Base-by-base conservation (phyloP, 371 early-diverging fungal genomes). In the Lichtheimia corymbifera region DNA sequence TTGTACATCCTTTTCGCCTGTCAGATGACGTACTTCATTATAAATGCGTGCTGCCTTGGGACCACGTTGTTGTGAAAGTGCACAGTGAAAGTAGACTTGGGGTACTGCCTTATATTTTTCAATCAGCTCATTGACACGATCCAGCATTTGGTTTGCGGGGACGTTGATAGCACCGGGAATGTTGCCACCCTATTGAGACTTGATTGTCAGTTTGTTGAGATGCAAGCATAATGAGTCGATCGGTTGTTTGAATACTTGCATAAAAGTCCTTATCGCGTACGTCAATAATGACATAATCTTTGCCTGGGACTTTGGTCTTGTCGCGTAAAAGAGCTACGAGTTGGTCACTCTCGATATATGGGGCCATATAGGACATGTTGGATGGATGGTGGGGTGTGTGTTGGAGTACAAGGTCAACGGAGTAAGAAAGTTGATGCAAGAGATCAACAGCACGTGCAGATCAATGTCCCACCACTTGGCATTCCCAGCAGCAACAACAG, bases 31-130 rank as follows among this genome's bases (percentile, higher is more conserved):
- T 11, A 82, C 79, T 40, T 88, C 86, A 6, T 72, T 67, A 71
- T 91, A 93, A 12, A 86, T 86, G 41, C 87, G 80, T 2, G 95
- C 96, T 27, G 89, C 83, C 65, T 91, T 93, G 41, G 96, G 96
- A 0, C 96, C 80, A 66, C 61, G 51, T 25, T 75, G 56, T 71
- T 94, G 93, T 13, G 93, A 93, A 24, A 93, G 68, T 4, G 92
- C 90, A 64, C 96, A 95, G 65, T 94, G 94, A 64, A 95, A 93
- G 59, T 88, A 82, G 1, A 95, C 73, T 22, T 70, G 66, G 0
- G 91, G 91, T 1, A 91, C 86, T 13, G 72, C 35, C n/a, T 66
- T 47, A 67, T 88, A 87, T 52, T 83, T 59, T 15, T 70, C 70
- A 43, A 88, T 71, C 18, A 89, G 58, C 0, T 58, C 62, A 2